A percentile compares a stretch with the other conserved stretches of the same genome.
Evolutionary conservation across 2,329 filamentous ascomycete species (phyloP).

Genomic region (Pezicula rhizophila): DNA sequence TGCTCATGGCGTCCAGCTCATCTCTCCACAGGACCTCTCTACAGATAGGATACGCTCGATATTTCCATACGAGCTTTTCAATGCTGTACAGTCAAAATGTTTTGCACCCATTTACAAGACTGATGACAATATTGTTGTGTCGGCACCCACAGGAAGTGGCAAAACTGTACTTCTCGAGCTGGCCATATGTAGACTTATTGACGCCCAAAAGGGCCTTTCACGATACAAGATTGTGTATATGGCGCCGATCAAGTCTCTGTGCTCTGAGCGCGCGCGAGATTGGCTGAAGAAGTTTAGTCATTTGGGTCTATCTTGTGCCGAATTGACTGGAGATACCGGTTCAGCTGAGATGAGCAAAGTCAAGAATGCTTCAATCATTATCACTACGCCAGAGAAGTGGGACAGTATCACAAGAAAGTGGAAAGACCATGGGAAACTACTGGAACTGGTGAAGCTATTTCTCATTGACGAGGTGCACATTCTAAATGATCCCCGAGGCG

Average conservation of each 20-base stretch:
- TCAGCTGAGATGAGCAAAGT: constrained; percentile 59
- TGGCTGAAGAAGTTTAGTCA: constrained; percentile 70
- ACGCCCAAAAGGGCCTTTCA: constrained; percentile 42
- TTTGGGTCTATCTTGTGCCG: constrained; percentile 63
- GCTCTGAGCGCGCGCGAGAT: constrained; percentile 68
- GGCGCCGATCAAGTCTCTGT: constrained; percentile 79
- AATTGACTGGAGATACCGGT: constrained; percentile 78
- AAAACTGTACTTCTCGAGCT: constrained; percentile 80
- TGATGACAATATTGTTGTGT: constrained; percentile 71
- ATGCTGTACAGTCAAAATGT: constrained; percentile 76
- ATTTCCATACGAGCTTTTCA: constrained; percentile 72
- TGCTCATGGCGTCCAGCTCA: constrained; percentile 47
- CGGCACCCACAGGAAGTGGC: constrained; percentile 78
- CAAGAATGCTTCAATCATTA: constrained; percentile 71
- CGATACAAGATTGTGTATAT: constrained; percentile 80
- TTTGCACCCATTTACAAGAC: constrained; percentile 61
- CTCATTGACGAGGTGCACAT: constrained; percentile 87
- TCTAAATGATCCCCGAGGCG: constrained; percentile 71
- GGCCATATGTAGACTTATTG: constrained; percentile 68
- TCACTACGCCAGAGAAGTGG: constrained; percentile 89
- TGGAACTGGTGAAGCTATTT: constrained; percentile 71
- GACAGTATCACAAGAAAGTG: constrained; percentile 84
- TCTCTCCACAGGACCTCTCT: constrained; percentile 49
- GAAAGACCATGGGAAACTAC: constrained; percentile 70
- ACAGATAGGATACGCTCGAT: constrained; percentile 64